Evolutionary conservation across 305 asterid species (phyloP).

Genomic region (Solanum hybrid): DNA sequence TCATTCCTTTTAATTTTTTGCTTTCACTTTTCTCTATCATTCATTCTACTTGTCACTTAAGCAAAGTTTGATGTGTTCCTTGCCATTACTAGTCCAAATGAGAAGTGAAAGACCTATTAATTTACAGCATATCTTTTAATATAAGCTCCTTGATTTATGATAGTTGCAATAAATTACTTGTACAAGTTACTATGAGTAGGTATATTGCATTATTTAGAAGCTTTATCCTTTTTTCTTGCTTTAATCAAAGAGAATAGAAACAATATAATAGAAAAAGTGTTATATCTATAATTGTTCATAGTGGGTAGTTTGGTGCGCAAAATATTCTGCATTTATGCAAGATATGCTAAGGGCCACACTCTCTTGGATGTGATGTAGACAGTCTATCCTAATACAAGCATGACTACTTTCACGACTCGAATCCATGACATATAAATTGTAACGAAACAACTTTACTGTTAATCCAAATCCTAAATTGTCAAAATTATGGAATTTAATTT

Average conservation of each 20-base stretch:
- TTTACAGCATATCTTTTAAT: not conserved
- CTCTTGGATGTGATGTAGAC: not conserved
- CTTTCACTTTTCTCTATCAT: conserved; percentile 5
- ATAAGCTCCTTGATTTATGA: not conserved
- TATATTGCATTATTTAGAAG: not conserved
- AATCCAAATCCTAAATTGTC: not conserved
- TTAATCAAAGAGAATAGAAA: not conserved
- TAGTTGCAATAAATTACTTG: not conserved
- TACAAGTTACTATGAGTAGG: not conserved
- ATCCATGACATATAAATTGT: not conserved
- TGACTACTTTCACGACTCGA: not conserved
- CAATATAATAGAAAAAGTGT: not conserved
- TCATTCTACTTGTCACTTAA: conserved; percentile 7
- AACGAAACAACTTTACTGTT: not conserved
- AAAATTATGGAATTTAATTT: not conserved
- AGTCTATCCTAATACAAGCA: not conserved
- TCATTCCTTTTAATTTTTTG: not conserved
- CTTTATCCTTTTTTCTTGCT: not conserved
- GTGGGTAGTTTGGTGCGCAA: not conserved
- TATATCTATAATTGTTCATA: not conserved
- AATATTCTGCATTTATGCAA: not conserved
- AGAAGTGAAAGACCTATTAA: not conserved
- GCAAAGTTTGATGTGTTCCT: conserved; percentile 5
- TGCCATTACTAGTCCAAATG: not conserved
- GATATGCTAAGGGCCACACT: not conserved